These are phyloP conservation scores for Gorgonomyces haynaldii DNA, from an alignment of 192 early-diverging fungal genomes.

Conservation along the genomic window DNA sequence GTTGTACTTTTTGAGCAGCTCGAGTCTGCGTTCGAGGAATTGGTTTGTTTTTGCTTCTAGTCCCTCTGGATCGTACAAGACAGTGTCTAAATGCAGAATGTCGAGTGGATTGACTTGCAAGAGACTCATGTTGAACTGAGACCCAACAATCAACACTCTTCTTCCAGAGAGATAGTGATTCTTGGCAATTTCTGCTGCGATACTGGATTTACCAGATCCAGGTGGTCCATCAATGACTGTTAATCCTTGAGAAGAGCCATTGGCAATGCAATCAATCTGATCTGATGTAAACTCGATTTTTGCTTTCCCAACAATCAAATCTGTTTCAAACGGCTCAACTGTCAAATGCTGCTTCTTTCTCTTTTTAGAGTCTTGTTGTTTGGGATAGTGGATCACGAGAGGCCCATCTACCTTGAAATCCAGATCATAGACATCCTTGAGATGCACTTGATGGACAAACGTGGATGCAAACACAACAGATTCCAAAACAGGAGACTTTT, in stretches of 20 bases:
- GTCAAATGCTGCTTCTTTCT: not conserved
- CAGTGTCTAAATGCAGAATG: too few species aligned
- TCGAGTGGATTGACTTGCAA: not conserved
- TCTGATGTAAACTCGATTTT: conserved; percentile 5
- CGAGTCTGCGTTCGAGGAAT: too few species aligned
- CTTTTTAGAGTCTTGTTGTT: not conserved
- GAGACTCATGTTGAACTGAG: too few species aligned
- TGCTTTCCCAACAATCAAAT: too few species aligned
- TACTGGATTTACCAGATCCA: conserved; percentile 97
- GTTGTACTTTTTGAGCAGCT: too few species aligned
- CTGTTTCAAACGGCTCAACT: conserved; percentile 2
- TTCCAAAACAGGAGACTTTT: too few species aligned
- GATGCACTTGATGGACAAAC: conserved; percentile 71
- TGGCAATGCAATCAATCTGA: conserved; percentile 66
- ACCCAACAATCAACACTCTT: too few species aligned
- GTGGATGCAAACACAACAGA: conserved; percentile 84
- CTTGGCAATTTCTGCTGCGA: conserved; percentile 91
- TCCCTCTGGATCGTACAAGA: too few species aligned
- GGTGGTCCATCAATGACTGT: conserved; percentile 95
- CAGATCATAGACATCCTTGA: conserved; percentile 58
- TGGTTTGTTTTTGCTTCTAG: too few species aligned
- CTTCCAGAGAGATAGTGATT: too few species aligned
- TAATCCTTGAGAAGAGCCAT: conserved; percentile 77
- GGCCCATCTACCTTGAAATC: conserved; percentile 24
- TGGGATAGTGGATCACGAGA: too few species aligned